phyloP scores from a whole-genome alignment of 2,329 filamentous ascomycete genomes.

The Thermomyces lanuginosus region DNA sequence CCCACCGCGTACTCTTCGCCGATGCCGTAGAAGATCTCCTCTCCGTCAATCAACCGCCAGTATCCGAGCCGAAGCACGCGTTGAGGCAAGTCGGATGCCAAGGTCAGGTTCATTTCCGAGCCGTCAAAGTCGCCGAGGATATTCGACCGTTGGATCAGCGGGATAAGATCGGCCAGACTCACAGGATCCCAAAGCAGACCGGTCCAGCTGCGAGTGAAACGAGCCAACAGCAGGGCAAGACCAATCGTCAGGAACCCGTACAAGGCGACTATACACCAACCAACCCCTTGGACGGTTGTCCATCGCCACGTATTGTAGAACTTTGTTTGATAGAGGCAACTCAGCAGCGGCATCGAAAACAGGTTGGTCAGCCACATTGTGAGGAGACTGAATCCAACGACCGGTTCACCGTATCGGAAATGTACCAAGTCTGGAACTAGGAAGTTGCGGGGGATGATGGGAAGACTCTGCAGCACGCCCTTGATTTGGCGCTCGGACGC shows the following conservation, averaged over 20 bases:
- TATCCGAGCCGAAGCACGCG: slow-evolving; percentile 65
- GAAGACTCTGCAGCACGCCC: slow-evolving; percentile 48
- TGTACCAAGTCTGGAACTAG: slow-evolving; percentile 52
- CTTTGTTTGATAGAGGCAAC: slow-evolving; percentile 54
- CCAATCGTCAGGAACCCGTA: slow-evolving; percentile 53
- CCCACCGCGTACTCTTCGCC: slow-evolving; percentile 44
- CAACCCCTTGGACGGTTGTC: slow-evolving; percentile 60
- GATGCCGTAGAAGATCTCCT: slow-evolving; percentile 62
- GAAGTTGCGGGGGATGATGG: slow-evolving; percentile 44
- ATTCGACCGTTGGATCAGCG: slow-evolving; percentile 66
- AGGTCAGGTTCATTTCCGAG: slow-evolving; percentile 42
- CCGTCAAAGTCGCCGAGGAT: slow-evolving; percentile 55
- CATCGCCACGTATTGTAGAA: slow-evolving; percentile 56
- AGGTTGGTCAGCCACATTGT: slow-evolving; percentile 57
- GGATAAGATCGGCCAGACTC: slow-evolving; percentile 64
- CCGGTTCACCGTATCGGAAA: slow-evolving; percentile 51
- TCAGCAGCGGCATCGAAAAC: slow-evolving; percentile 67
- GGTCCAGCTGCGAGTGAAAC: slow-evolving; percentile 49
- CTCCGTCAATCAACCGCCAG: slow-evolving; percentile 55
- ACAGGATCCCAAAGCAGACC: slow-evolving; percentile 74
- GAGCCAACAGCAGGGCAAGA: slow-evolving; percentile 42
- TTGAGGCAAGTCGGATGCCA: slow-evolving; percentile 34
- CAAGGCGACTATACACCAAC: slow-evolving; percentile 60
- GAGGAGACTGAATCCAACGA: slow-evolving; percentile 49
- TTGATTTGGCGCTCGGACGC: slow-evolving; percentile 44